Base-by-base conservation (phyloP, 1,284 basidiomycete species). In the Agaricales sp. region DNA sequence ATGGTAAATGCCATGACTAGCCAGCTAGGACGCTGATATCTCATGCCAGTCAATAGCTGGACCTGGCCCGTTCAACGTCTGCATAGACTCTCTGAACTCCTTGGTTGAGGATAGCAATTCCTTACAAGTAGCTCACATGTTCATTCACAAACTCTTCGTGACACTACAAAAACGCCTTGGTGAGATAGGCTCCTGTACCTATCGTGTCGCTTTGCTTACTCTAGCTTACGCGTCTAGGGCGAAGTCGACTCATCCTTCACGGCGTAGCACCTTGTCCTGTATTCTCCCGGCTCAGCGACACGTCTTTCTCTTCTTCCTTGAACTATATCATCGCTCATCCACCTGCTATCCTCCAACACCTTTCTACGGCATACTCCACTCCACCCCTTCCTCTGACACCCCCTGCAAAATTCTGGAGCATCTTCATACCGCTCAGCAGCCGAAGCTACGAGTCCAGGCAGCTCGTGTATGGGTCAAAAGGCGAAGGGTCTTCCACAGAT, bases 391-490 rank as follows among this genome's bases (percentile, higher is more conserved):
- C 82, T 3, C 58, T 69, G 35, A 74, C 79, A 2, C 57, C 75
- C 0, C 67, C 72, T n/a, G 67, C 73, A 48, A 86, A 84, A 57
- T 90, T 89, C 64, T 90, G 85, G 84, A 65, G 69, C 24, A 70
- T 85, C 3, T 89, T 89, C 58, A 61, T 78, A 14, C 83, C 85
- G 0, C 58, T 87, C 52, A 75, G 80, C 35, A 75, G 80, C 56
- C 73, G 87, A 12, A 61, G 57, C 2, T 64, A 73, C 44, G 82
- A 87, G 53, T 72, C 70, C 16, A 80, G 85, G 54, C 65, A 62
- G 41, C 65, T 88, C 13, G 71, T 85, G 3, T 80, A 77, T 55
- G 81, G 80, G 1, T 52, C 65, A 0, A 65, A 61, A 8, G 80
- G 78, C 4, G 70, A 73, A 45, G 81, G 82, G 8, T 65, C 67